A percentile compares a stretch with the other conserved stretches of the same genome.
Evolutionary conservation across 768 basidiomycete genomes (phyloP).

Genomic region (Strobilomyces confusus): DNA sequence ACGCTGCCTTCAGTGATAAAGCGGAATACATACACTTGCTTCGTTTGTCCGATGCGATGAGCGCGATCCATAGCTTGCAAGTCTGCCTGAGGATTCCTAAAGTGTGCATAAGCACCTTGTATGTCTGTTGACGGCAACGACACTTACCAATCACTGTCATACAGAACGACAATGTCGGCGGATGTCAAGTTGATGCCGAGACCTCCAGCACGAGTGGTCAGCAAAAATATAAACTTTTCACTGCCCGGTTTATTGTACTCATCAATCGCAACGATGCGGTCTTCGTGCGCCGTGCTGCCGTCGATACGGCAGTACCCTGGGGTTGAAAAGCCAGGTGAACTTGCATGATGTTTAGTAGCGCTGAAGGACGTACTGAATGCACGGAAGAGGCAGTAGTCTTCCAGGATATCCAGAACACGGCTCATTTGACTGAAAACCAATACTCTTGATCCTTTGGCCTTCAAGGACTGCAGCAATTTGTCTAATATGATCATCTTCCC

Average conservation of each 20-base stretch:
- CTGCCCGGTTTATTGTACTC: too few relatives aligned
- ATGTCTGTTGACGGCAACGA: not conserved
- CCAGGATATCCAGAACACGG: conserved; percentile 92
- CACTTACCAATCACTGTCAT: conserved; percentile 90
- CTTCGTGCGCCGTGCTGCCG: too few relatives aligned
- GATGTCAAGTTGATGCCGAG: conserved; percentile 95
- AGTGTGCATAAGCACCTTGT: not conserved
- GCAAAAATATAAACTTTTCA: conserved; percentile 94
- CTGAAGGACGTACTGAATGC: conserved; percentile 61
- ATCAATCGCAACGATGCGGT: too few relatives aligned
- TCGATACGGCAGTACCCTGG: too few relatives aligned
- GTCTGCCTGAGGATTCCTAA: conserved; percentile 97
- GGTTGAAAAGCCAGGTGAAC: too few relatives aligned
- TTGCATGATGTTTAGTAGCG: too few relatives aligned
- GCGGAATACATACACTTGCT: conserved; percentile 85
- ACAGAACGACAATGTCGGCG: conserved; percentile 92
- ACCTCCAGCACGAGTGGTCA: conserved; percentile 96
- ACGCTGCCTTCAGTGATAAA: conserved; percentile 85
- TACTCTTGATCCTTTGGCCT: conserved; percentile 88
- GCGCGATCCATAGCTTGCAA: conserved; percentile 98
- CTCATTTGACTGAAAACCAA: conserved; percentile 99
- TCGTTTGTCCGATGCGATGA: conserved; percentile 93
- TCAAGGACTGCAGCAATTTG: conserved; percentile 84
- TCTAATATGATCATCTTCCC: conserved; percentile 99
- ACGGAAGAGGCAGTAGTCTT: conserved; percentile 95